Evolutionary conservation across 345 rosid species (phyloP).

Genomic region (Eucalyptus cladocalyx): DNA sequence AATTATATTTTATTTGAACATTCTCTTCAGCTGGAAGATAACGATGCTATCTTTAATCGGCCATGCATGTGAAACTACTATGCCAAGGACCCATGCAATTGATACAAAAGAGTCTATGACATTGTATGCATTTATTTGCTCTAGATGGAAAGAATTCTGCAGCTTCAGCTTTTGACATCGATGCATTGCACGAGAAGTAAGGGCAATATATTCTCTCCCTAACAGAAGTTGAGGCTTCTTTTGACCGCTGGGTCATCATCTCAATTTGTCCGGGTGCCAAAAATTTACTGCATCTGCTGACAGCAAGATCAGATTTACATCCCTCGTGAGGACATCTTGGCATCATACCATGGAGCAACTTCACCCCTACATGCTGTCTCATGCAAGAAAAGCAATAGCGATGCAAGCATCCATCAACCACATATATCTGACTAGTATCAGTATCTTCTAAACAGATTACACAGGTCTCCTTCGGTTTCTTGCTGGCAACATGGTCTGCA

Average conservation of each 20-base stretch:
- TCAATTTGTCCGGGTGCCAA: slow-evolving; percentile 45
- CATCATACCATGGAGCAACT: slow-evolving; percentile 45
- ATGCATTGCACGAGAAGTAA: slow-evolving; percentile 61
- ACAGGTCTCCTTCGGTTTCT: slow-evolving; percentile 44
- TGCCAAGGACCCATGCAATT: slow-evolving; percentile 88
- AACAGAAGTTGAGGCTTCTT: slow-evolving; percentile 51
- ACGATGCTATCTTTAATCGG: slow-evolving; percentile 25
- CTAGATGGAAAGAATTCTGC: slow-evolving; percentile 12
- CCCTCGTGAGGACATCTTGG: slow-evolving; percentile 63
- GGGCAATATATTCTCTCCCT: slow-evolving; percentile 66
- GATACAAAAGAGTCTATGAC: slow-evolving; percentile 38
- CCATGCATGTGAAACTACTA: slow-evolving; percentile 18
- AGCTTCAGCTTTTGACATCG: slow-evolving; percentile 48
- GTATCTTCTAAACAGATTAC: slow-evolving; percentile 63
- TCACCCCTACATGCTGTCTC: slow-evolving; percentile 72
- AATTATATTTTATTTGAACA: too few relatives aligned
- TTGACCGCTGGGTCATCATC: slow-evolving; percentile 36
- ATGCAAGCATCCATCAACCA: slow-evolving; percentile 59
- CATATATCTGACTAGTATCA: slow-evolving; percentile 33
- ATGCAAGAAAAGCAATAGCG: slow-evolving; percentile 76
- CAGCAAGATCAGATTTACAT: slow-evolving; percentile 44
- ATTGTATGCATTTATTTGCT: slow-evolving; percentile 56
- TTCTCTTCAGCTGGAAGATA: slow-evolving; percentile 14
- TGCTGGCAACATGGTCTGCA: slow-evolving; percentile 8
- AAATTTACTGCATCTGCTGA: slow-evolving; percentile 41